Evolutionary conservation across 148 eudicot genomes (phyloP).

Genomic region (Spergularia marina): DNA sequence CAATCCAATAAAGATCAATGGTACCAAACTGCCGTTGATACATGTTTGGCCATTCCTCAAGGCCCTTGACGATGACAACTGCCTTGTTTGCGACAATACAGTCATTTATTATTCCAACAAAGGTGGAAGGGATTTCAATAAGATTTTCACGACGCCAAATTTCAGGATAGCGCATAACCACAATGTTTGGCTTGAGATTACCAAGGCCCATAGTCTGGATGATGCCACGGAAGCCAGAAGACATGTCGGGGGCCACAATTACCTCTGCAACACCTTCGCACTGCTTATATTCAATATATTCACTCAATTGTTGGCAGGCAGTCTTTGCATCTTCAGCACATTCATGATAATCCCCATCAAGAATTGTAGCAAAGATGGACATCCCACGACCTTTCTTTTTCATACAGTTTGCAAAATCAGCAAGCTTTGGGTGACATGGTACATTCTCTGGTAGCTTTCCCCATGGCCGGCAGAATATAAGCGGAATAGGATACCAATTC

Average conservation of each 20-base stretch:
- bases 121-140: conserved; percentile 83
- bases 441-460: conserved; percentile 97
- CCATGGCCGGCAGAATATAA: conserved; percentile 98
- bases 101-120: conserved; percentile 90
- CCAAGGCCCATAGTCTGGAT: conserved; percentile 99
- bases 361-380: conserved; percentile 87
- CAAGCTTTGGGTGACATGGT: conserved; percentile 99
- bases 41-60: conserved; percentile 97
- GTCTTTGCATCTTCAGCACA: conserved; percentile 90
- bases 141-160: conserved; percentile 96
- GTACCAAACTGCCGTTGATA: conserved; percentile 91
- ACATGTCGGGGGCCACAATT: conserved; percentile 90
- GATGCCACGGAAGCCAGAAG: conserved; percentile 82
- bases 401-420: conserved; percentile 97
- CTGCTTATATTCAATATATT: conserved; percentile 85
- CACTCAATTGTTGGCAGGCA: conserved; percentile 73
- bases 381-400: conserved; percentile 98
- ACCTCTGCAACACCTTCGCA: conserved; percentile 99
- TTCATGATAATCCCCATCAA: conserved; percentile 91
- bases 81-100: conserved; percentile 99
- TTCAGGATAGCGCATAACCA: conserved; percentile 94
- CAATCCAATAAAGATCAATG: conserved; percentile 97
- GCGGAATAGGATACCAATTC: conserved; percentile 99
- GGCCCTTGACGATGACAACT: conserved; percentile 94
- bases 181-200: conserved; percentile 92